Evolutionary conservation across 257 asterid species (phyloP), one percentile per base, ranked within the genome.

Genomic region (Forsythia suspensa): DNA sequence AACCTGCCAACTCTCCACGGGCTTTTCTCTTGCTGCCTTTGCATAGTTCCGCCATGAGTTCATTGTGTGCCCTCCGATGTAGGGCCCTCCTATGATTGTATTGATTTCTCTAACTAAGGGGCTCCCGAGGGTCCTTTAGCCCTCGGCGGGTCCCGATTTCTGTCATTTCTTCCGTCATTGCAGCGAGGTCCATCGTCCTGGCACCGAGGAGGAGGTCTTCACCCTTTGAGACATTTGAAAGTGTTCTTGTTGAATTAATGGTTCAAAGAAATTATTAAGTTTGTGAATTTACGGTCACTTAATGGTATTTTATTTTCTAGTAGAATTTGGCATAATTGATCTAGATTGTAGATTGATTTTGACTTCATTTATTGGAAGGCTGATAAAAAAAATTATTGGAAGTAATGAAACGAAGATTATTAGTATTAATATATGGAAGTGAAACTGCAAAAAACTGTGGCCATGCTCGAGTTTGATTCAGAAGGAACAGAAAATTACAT

Each of bases 301-400:
- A 15, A 52, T 16, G 63, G 63, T 71, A 70, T 75, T 46, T 82
- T 41, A 76, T 80, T 67, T 81, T 36, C 76, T 82, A 72, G 68
- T 81, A 94, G 98, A 94, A 24, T 24, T 94, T 77, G 97, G 97
- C 80, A 87, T 90, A 85, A 92, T 94, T 71, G 97, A 94, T 82
- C 97, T 97, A 43, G 97, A 94, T 80, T 94, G 97, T 84, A 89
- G 96, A 78, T 84, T 94, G 88, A 92, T 24, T 94, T 75, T 97
- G 98, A 51, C 95, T 94, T 73, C 98, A 94, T 82, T 86, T 94
- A 34, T 73, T 55, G 46, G 79, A 43, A 41, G 75, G 18, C 67
- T 91, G 96, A 12, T 90, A 85, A 51, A 82, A 20, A 2, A 52
- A 55, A 83, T 65, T 40, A 40, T 40, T 69, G 83, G 90, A 76